Evolutionary conservation across 148 eudicot genomes (phyloP).

Genomic region (Suaeda aralocaspica): DNA sequence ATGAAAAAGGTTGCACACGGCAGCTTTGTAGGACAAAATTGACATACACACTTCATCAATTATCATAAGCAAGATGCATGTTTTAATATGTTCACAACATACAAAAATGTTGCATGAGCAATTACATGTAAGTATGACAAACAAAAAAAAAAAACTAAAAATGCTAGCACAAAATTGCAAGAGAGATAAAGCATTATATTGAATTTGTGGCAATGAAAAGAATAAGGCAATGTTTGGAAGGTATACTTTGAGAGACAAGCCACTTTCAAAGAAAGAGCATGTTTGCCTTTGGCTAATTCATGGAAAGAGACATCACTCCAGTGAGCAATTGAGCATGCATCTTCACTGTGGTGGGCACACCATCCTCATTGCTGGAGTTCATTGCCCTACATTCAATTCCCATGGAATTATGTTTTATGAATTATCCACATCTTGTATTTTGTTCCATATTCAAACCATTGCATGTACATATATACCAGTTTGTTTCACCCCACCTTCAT

Average conservation of each 20-base stretch:
- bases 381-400: too few relatives aligned
- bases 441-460: too few relatives aligned
- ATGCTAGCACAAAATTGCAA: not conserved
- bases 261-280: constrained; percentile 19
- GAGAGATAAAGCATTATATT: not conserved
- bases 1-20: not conserved
- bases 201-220: not conserved
- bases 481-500: too few relatives aligned
- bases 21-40: not conserved
- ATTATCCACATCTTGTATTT: too few relatives aligned
- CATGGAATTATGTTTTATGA: too few relatives aligned
- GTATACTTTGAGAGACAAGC: constrained; percentile 16
- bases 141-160: too few relatives aligned
- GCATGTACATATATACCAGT: too few relatives aligned
- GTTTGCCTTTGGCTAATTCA: not conserved
- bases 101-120: not conserved
- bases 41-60: constrained; percentile 3
- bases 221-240: not conserved
- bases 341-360: constrained; percentile 20
- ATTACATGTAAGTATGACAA: not conserved
- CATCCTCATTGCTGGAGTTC: constrained; percentile 7
- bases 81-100: not conserved
- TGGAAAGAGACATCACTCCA: constrained; percentile 19
- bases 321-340: constrained; percentile 12
- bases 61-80: constrained; percentile 7